Base-by-base conservation (phyloP, 192 early-diverging fungal genomes). In the Allomyces javanicus region DNA sequence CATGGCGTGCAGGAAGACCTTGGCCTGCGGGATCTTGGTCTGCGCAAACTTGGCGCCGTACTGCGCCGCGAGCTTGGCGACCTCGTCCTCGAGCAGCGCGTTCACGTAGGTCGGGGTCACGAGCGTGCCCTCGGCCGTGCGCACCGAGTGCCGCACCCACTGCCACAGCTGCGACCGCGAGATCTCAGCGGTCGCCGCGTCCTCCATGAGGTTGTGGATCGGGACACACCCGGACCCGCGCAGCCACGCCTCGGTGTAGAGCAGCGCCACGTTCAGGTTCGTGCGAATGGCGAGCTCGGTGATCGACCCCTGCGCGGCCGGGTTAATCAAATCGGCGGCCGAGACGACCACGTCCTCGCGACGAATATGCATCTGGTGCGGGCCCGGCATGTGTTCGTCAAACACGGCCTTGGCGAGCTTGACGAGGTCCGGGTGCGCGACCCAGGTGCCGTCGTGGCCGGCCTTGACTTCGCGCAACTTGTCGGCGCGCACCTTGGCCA, bases 121-220 rank as follows among this genome's bases (percentile, higher is more conserved):
- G 55, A 74, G 79, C 40, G 83, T 81, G 62, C 93, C 93, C 40
- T 94, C 88, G 58, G 79, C 78, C 12, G 91, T 94, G 72, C 81
- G 85, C 50, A 86, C 80, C 26, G 78, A 72, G 75, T 98, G 93
- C 70, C 82, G 84, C 50, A 88, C 92, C 95, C 95, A 98, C 81
- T 98, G 95, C 86, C 87, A 98, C 11, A 98, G 76, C 81, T 98
- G 95, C 44, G 89, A 90, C 64, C 95, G 87, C 4, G 92, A 93
- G 70, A 97, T 97, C 81, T 97, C 95, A 45, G 93, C 93, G 1
- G 95, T 97, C 22, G 95, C 95, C 2, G 93, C 93, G 70, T 97
- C 95, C 79, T 97, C 95, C 95, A 97, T 95, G 61, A 97, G 78
- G 79, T 90, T 90, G 81, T 93, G 89, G 76, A 97, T 97, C 63